Percentiles rank a stretch among this genome's conserved stretches.
These are phyloP conservation scores for Sporobolomyces pararoseus DNA, from an alignment of 768 basidiomycete species.

Conservation along the genomic window DNA sequence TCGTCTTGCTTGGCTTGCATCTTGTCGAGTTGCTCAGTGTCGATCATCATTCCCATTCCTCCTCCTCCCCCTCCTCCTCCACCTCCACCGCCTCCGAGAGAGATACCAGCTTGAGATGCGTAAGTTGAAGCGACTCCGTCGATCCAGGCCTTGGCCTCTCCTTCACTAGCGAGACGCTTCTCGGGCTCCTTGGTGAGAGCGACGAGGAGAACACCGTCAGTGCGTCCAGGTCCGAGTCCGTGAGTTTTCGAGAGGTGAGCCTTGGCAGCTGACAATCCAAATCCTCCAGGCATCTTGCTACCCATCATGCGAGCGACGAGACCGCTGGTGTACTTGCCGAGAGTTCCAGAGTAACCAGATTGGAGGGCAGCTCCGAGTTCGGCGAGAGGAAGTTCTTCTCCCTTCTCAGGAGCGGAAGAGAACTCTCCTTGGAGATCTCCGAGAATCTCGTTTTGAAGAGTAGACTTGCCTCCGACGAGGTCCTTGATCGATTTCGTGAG, in stretches of 20 bases:
- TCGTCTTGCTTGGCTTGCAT: constrained; percentile 90
- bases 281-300: constrained; percentile 97
- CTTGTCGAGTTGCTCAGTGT: constrained; percentile 96
- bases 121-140: constrained; percentile 78
- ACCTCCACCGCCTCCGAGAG: constrained; percentile 67
- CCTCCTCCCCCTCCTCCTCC: constrained; percentile 62
- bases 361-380: constrained; percentile 83
- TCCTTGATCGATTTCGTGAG: constrained; percentile 94
- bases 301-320: constrained; percentile 87
- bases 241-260: constrained; percentile 82
- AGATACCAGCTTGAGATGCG: constrained; percentile 82
- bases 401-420: constrained; percentile 90
- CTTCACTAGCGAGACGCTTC: constrained; percentile 85
- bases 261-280: constrained; percentile 89
- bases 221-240: constrained; percentile 87
- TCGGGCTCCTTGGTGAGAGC: constrained; percentile 89
- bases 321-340: constrained; percentile 90
- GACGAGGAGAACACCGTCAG: constrained; percentile 83
- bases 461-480: constrained; percentile 96
- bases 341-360: constrained; percentile 72
- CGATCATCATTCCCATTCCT: constrained; percentile 78
- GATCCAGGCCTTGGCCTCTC: constrained; percentile 89
- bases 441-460: constrained; percentile 95
- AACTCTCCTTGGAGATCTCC: constrained; percentile 97
- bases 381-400: constrained; percentile 91